Conservation (phyloP, 2,329 filamentous ascomycete species). For the Karstenula rhodostoma region DNA sequence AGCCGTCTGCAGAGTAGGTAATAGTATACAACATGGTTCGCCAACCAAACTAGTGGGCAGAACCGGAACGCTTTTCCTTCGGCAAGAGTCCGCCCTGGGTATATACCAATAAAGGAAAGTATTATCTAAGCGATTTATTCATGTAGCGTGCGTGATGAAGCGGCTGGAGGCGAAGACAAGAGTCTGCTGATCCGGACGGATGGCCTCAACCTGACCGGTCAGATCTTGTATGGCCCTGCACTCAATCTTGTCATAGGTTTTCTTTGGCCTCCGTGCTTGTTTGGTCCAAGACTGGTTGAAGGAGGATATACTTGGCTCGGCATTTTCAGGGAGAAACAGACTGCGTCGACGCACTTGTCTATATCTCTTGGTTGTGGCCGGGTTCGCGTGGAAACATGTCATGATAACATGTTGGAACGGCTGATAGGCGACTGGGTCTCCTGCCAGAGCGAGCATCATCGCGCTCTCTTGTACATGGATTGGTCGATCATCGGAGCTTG, state of each 20-base stretch:
- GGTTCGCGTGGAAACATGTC: neutral
- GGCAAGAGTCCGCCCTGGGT: constrained; percentile 8
- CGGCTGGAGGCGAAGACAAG: neutral
- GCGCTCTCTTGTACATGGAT: constrained; percentile 49
- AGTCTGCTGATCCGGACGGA: constrained; percentile 1
- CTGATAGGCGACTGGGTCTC: neutral
- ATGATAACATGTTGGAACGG: neutral
- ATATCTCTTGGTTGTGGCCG: neutral
- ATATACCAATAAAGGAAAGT: constrained; percentile 5
- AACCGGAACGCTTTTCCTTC: constrained; percentile 12
- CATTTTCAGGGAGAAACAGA: neutral
- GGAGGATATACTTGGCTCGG: neutral
- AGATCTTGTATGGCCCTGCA: neutral
- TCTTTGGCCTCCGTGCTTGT: neutral
- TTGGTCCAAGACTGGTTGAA: constrained; percentile 3
- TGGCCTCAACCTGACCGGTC: neutral
- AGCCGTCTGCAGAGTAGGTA: neutral
- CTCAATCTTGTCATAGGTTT: neutral
- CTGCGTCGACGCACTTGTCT: neutral
- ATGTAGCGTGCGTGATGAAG: neutral
- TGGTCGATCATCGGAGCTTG: constrained; percentile 44
- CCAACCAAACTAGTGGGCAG: constrained; percentile 10
- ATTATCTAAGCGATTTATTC: constrained; percentile 11
- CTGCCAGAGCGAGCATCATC: constrained; percentile 30
- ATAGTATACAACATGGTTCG: constrained; percentile 12